A percentile compares a stretch with the other conserved stretches of the same genome.
phyloP scores from a whole-genome alignment of 192 early-diverging fungal genomes.

The Podila horticola region DNA sequence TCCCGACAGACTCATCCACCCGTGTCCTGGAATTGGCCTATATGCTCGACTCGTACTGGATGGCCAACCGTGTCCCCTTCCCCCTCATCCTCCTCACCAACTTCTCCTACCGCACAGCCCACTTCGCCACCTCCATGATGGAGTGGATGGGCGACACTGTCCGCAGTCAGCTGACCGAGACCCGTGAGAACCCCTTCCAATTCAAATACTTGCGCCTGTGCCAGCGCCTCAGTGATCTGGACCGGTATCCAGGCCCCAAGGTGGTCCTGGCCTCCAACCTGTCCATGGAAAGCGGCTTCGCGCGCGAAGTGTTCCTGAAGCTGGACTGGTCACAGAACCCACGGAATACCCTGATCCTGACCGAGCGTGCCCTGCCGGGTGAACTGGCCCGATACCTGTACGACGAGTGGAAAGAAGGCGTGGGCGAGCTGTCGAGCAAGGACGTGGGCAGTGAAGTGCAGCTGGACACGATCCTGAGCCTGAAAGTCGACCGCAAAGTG shows the following conservation, averaged over 20 bases:
- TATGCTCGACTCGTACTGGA: constrained; percentile 90
- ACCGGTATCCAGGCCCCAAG: constrained; percentile 76
- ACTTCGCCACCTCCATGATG: constrained; percentile 89
- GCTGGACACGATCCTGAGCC: constrained; percentile 20
- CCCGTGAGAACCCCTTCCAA: constrained; percentile 88
- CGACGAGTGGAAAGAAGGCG: constrained; percentile 65
- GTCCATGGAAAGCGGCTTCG: constrained; percentile 86
- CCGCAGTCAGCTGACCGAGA: constrained; percentile 72
- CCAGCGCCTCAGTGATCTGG: constrained; percentile 74
- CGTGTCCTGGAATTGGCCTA: constrained; percentile 92
- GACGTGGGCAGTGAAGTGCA: constrained; percentile 44
- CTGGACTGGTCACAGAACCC: constrained; percentile 61
- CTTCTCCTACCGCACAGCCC: constrained; percentile 77
- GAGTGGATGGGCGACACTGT: constrained; percentile 97
- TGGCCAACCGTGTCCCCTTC: constrained; percentile 63
- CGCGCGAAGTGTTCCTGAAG: constrained; percentile 79
- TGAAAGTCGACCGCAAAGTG: constrained; percentile 67
- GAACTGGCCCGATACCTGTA: constrained; percentile 77
- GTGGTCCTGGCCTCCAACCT: constrained; percentile 86
- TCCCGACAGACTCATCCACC: constrained; percentile 91
- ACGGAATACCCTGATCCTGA: constrained; percentile 77
- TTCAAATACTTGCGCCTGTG: constrained; percentile 81
- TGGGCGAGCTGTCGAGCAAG: constrained; percentile 26
- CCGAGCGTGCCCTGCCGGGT: constrained; percentile 79
- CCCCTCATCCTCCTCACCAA: constrained; percentile 85